phyloP scores from a whole-genome alignment of 1,139 yeast genomes.

The Yamadazyma dushanensis region DNA sequence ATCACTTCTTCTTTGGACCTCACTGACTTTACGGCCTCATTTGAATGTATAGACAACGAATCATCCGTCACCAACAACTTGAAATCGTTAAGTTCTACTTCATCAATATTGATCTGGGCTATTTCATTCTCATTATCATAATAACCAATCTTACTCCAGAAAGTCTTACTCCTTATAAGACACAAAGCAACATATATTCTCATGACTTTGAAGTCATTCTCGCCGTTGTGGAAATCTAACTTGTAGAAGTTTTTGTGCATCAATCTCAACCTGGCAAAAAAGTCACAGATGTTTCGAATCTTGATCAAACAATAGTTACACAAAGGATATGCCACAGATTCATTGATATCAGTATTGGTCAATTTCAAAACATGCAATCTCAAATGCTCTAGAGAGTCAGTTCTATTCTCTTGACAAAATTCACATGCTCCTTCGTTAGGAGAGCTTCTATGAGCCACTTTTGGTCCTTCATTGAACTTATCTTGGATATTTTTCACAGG shows the following conservation, averaged over 20 bases:
- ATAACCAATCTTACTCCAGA: slow-evolving; percentile 83
- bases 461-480: slow-evolving; percentile 46
- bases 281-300: slow-evolving; percentile 76
- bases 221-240: slow-evolving; percentile 11
- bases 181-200: slow-evolving; percentile 28
- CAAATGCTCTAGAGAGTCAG: slow-evolving; percentile 71
- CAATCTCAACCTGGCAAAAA: slow-evolving; percentile 70
- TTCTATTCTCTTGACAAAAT: slow-evolving; percentile 76
- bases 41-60: background rate
- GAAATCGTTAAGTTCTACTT: slow-evolving; percentile 25
- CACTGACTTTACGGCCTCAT: no score
- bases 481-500: slow-evolving; percentile 88
- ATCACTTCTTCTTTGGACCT: slow-evolving; percentile 1
- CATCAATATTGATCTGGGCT: slow-evolving; percentile 31
- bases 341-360: slow-evolving; percentile 25
- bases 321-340: slow-evolving; percentile 58
- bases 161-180: slow-evolving; percentile 49
- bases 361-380: slow-evolving; percentile 69
- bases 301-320: slow-evolving; percentile 82
- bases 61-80: slow-evolving; percentile 10
- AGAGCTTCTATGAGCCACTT: slow-evolving; percentile 9
- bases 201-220: slow-evolving; percentile 26
- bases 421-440: slow-evolving; percentile 66
- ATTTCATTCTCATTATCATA: slow-evolving; percentile 48
- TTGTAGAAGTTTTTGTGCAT: slow-evolving; percentile 50